A percentile compares a stretch with the other conserved stretches of the same genome.
These are phyloP conservation scores for Curvularia verruculosa DNA, from an alignment of 2,329 filamentous ascomycete genomes.

Conservation along the genomic window DNA sequence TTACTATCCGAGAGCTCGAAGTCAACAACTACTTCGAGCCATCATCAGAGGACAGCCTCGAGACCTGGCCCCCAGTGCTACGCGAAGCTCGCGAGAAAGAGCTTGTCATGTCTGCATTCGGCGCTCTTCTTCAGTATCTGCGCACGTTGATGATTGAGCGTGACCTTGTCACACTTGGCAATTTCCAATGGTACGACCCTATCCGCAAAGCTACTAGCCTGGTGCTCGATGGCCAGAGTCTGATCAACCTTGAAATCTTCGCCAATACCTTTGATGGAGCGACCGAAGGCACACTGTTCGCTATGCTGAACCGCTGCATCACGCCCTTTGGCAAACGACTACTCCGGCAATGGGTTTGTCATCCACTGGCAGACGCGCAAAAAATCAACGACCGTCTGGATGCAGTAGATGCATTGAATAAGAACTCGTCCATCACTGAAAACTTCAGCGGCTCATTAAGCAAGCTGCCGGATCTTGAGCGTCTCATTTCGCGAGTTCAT, in stretches of 20 bases:
- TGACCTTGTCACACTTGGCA: constrained; percentile 84
- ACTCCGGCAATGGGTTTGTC: constrained; percentile 96
- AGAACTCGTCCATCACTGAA: constrained; percentile 78
- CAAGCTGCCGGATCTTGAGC: constrained; percentile 92
- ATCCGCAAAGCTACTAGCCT: constrained; percentile 89
- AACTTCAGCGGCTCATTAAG: constrained; percentile 86
- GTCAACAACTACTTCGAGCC: constrained; percentile 78
- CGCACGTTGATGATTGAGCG: constrained; percentile 83
- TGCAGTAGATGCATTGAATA: constrained; percentile 90
- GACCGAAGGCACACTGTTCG: constrained; percentile 84
- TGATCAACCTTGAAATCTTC: constrained; percentile 98
- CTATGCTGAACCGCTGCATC: constrained; percentile 88
- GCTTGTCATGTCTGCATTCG: constrained; percentile 85
- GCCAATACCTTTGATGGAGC: constrained; percentile 90
- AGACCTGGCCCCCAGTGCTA: constrained; percentile 79
- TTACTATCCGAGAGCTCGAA: constrained; percentile 79
- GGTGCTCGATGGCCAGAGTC: constrained; percentile 90
- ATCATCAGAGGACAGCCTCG: constrained; percentile 61
- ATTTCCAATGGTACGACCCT: constrained; percentile 89
- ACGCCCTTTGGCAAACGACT: constrained; percentile 97
- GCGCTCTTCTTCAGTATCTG: constrained; percentile 86
- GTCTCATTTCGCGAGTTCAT: constrained; percentile 92
- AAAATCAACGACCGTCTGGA: constrained; percentile 94
- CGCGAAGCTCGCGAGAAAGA: constrained; percentile 77
- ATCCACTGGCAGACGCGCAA: constrained; percentile 82